A percentile compares a stretch with the other conserved stretches of the same genome.
Conservation (phyloP, 1,139 yeast genomes). For the Candida glucosophila region DNA sequence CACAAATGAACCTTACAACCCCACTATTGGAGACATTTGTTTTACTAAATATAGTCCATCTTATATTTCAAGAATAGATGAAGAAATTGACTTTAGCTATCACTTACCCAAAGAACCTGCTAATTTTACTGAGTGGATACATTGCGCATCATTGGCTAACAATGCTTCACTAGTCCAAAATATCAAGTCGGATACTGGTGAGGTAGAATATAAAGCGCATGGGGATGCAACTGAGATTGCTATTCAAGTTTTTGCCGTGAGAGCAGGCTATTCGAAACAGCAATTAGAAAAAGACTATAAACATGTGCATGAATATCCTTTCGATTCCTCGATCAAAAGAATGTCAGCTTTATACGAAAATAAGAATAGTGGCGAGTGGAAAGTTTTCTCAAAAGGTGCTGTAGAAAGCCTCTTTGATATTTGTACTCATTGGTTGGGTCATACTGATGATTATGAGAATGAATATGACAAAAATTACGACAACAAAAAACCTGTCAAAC, state of each 20-base stretch:
- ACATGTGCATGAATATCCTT: conserved; percentile 64
- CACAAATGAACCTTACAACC: conserved; percentile 66
- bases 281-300: conserved; percentile 13
- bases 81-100: conserved; percentile 24
- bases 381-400: conserved; percentile 67
- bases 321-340: conserved; percentile 69
- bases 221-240: conserved; percentile 88
- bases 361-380: conserved; percentile 20
- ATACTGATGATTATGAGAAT: conserved; percentile 9
- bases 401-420: conserved; percentile 61
- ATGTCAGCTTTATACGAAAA: conserved; percentile 56
- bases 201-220: conserved; percentile 56
- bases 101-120: conserved; percentile 17
- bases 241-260: conserved; percentile 60
- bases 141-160: conserved; percentile 63
- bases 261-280: conserved; percentile 44
- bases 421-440: conserved; percentile 49
- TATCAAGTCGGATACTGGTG: conserved; percentile 28
- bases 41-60: conserved; percentile 35
- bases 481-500: conserved; percentile 17
- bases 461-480: conserved; percentile 8
- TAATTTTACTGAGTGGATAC: conserved; percentile 40
- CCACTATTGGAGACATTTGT: conserved; percentile 51
- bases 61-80: conserved; percentile 27
- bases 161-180: conserved; percentile 51